Conservation (phyloP, 2,329 filamentous ascomycete species). For the Alternaria gaisen region DNA sequence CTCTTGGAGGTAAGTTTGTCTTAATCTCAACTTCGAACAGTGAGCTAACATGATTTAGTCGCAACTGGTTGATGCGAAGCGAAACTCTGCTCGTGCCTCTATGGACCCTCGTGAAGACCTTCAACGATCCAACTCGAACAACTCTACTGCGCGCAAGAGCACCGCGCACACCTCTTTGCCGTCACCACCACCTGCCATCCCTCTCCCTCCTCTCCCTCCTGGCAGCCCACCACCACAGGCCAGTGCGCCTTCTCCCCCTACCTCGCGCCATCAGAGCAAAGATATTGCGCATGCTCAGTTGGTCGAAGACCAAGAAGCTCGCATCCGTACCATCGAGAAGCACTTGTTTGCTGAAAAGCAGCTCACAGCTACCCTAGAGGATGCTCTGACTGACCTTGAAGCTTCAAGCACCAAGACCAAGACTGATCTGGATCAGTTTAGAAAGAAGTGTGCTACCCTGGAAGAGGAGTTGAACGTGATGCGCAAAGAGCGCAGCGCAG, state of each 20-base stretch:
- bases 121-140: constrained; percentile 66
- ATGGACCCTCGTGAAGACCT: constrained; percentile 58
- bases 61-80: constrained; percentile 68
- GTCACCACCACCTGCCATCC: constrained; percentile 93
- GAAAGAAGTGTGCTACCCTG: constrained; percentile 80
- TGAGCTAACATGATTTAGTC: constrained; percentile 56
- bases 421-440: constrained; percentile 87
- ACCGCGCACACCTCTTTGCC: constrained; percentile 83
- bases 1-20: constrained; percentile 73
- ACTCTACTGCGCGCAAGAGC: constrained; percentile 83
- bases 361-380: constrained; percentile 92
- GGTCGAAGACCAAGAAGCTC: constrained; percentile 92
- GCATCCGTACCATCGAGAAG: constrained; percentile 95
- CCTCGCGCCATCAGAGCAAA: constrained; percentile 80
- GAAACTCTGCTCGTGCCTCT: constrained; percentile 57
- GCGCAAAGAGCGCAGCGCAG: constrained; percentile 66
- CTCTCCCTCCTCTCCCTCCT: constrained; percentile 85
- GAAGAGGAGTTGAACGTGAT: constrained; percentile 75
- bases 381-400: constrained; percentile 93
- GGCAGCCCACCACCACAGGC: constrained; percentile 57
- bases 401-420: constrained; percentile 91
- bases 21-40: background rate
- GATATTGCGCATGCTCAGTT: constrained; percentile 81
- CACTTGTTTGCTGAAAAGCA: constrained; percentile 96
- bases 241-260: constrained; percentile 65